phyloP scores from a whole-genome alignment of 129 eudicot species.

The Flaveria trinervia region DNA sequence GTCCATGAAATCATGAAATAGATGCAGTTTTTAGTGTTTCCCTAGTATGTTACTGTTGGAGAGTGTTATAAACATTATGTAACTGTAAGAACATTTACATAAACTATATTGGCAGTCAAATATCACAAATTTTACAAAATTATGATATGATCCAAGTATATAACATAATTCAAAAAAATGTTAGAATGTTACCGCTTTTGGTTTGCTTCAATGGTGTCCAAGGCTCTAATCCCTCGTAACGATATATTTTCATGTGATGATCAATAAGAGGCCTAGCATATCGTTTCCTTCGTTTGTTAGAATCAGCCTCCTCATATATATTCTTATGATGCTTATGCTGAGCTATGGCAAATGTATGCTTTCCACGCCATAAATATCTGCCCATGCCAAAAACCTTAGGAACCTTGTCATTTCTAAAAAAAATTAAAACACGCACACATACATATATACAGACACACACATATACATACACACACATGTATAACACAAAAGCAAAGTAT shows the following conservation, averaged over 20 bases:
- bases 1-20: background rate
- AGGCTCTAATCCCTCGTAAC: constrained; percentile 84
- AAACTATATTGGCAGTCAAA: background rate
- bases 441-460: too few species aligned
- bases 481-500: constrained; percentile 10
- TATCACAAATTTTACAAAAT: constrained; percentile 1
- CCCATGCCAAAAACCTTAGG: constrained; percentile 11
- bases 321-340: constrained; percentile 91
- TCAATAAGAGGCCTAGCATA: constrained; percentile 97
- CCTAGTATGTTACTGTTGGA: constrained; percentile 11
- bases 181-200: constrained; percentile 61
- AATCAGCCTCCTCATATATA: constrained; percentile 94
- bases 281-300: constrained; percentile 95
- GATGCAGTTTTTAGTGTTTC: background rate
- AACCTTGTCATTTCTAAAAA: background rate
- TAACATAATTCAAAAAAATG: constrained; percentile 15
- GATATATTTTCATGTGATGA: constrained; percentile 87
- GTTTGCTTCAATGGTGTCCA: constrained; percentile 76
- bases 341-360: constrained; percentile 94
- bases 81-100: background rate
- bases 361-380: constrained; percentile 97
- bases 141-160: background rate
- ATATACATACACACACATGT: too few species aligned
- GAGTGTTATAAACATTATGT: constrained; percentile 10
- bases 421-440: too few species aligned